Conservation (phyloP, 2,329 filamentous ascomycete genomes). For the Calonectria crousiana region DNA sequence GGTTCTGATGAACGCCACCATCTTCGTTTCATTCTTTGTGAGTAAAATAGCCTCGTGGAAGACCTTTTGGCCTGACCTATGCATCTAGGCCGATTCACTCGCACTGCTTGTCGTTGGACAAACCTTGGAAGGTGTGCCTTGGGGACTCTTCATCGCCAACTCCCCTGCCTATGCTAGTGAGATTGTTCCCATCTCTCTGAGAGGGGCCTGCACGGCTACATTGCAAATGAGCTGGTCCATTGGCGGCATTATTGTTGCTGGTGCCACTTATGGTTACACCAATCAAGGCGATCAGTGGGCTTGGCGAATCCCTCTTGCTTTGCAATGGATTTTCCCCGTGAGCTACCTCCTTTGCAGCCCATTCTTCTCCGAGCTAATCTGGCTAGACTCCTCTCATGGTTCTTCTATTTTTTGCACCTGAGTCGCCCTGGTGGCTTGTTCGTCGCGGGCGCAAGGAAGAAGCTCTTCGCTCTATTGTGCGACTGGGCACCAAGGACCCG, state of each 20-base stretch:
- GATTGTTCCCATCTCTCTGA: constrained; percentile 67
- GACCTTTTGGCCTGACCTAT: not conserved
- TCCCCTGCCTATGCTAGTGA: constrained; percentile 70
- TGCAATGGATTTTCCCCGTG: constrained; percentile 68
- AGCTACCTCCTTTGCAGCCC: not conserved
- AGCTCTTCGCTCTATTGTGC: constrained; percentile 58
- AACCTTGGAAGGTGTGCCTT: constrained; percentile 68
- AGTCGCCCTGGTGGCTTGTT: constrained; percentile 20
- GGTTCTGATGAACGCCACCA: constrained; percentile 51
- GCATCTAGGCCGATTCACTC: constrained; percentile 45
- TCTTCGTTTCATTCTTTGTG: constrained; percentile 65
- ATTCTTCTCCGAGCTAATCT: not conserved
- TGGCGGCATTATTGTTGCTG: constrained; percentile 69
- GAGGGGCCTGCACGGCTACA: constrained; percentile 67
- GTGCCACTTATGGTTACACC: constrained; percentile 65
- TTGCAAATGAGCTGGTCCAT: constrained; percentile 74
- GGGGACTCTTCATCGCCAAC: constrained; percentile 73
- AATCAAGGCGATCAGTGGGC: constrained; percentile 37
- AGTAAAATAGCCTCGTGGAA: not conserved
- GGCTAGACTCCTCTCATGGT: constrained; percentile 19
- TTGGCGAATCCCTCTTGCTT: constrained; percentile 61
- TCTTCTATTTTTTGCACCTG: constrained; percentile 16
- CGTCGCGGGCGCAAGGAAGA: constrained; percentile 53
- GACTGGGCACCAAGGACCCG: constrained; percentile 52
- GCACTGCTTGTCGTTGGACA: constrained; percentile 61